phyloP scores from a whole-genome alignment of 2,329 filamentous ascomycete species.

The Scopulariopsis brevicaulis region DNA sequence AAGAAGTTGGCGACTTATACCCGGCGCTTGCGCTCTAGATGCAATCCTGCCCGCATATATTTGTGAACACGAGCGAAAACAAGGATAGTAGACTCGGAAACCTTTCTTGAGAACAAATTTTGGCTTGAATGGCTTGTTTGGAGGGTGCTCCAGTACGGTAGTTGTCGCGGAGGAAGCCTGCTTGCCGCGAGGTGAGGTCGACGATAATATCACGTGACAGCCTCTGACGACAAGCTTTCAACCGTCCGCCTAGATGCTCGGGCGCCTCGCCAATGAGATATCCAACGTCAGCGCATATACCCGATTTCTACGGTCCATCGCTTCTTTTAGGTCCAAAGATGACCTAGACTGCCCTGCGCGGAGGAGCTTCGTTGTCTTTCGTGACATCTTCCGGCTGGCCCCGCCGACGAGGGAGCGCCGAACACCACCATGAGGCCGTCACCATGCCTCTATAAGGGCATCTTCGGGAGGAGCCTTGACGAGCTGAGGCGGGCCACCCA shows the following conservation, averaged over 20 bases:
- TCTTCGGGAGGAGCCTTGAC: constrained; percentile 46
- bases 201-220: background rate
- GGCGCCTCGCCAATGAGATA: background rate
- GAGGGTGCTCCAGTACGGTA: background rate
- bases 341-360: background rate
- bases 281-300: background rate
- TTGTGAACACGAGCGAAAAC: too few relatives aligned
- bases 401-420: background rate
- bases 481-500: constrained; percentile 45
- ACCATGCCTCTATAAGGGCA: constrained; percentile 35
- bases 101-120: background rate
- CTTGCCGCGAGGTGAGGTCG: background rate
- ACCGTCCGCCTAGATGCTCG: background rate
- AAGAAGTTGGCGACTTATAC: too few relatives aligned
- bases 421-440: constrained; percentile 33
- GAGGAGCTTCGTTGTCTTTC: background rate
- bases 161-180: background rate
- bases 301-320: background rate
- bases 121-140: background rate
- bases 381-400: background rate
- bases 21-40: too few relatives aligned
- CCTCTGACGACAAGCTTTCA: background rate
- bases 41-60: too few relatives aligned
- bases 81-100: too few relatives aligned
- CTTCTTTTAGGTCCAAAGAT: background rate